phyloP scores from a whole-genome alignment of 371 early-diverging fungal genomes.

The Syncephalastrum monosporum region DNA sequence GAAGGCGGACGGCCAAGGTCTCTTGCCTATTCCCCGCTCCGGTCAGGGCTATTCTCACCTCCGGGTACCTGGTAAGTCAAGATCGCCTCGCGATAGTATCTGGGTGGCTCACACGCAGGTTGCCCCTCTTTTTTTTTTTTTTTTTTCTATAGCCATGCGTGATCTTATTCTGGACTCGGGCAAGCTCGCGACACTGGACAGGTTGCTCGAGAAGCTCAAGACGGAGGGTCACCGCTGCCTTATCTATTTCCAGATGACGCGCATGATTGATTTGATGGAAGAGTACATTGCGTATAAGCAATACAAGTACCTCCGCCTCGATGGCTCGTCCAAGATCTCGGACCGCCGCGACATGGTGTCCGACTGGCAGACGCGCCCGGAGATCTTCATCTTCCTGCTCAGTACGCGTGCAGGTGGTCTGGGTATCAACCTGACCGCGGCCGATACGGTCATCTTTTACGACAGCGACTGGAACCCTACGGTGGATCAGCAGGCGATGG shows the following conservation, averaged over 20 bases:
- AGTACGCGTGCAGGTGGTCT: slow-evolving; percentile 99
- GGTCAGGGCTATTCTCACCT: slow-evolving; percentile 45
- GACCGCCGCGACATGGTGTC: slow-evolving; percentile 93
- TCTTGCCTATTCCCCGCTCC: slow-evolving; percentile 35
- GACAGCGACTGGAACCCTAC: slow-evolving; percentile 99
- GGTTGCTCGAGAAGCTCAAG: slow-evolving; percentile 85
- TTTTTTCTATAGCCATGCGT: slow-evolving; percentile 58
- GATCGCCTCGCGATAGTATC: background rate
- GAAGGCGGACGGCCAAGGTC: slow-evolving; percentile 23
- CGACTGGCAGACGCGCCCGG: slow-evolving; percentile 90
- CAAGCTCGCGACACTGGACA: slow-evolving; percentile 90
- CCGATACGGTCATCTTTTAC: slow-evolving; percentile 99
- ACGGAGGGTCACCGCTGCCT: slow-evolving; percentile 92
- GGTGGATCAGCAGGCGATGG: slow-evolving; percentile 98
- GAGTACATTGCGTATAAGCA: slow-evolving; percentile 89
- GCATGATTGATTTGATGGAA: slow-evolving; percentile 97
- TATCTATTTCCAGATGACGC: slow-evolving; percentile 99
- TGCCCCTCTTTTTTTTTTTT: background rate
- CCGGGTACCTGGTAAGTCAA: slow-evolving; percentile 42
- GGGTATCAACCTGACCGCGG: slow-evolving; percentile 99
- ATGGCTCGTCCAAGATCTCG: slow-evolving; percentile 92
- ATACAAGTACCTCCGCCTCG: slow-evolving; percentile 92
- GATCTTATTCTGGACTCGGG: slow-evolving; percentile 92
- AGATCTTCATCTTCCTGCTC: slow-evolving; percentile 96
- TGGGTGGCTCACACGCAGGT: background rate